Base-by-base conservation (phyloP, 1,284 basidiomycete genomes). In the Nidula niveotomentosa region DNA sequence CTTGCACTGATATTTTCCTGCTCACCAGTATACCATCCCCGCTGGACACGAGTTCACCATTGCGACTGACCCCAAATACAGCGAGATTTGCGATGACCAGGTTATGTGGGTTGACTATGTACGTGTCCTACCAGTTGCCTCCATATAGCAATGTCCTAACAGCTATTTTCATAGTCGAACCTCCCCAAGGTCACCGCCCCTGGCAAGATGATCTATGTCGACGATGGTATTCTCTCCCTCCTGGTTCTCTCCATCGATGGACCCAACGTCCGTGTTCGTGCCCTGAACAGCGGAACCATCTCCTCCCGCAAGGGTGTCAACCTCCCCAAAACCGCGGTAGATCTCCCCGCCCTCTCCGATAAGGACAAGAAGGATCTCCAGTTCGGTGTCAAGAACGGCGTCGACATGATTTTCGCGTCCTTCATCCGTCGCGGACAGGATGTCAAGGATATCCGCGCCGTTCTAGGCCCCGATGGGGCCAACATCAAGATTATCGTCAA, bases 271-370 rank as follows among this genome's bases (percentile, higher is more conserved):
- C 86, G 80, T 56, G 97, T 99, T 65, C 92, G 93, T 65, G 85
- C 94, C 45, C 64, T 98, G 73, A 99, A 99, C 86, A 91, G 90
- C 67, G 97, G 96, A 56, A 88, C 81, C 41, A 88, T 99, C 63
- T 94, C 93, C 52, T 98, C 95, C 57, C 93, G 94, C 75, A 99
- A 99, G 83, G 97, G 97, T 74, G 97, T 99, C 77, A 99, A 99
- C 78, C 87, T 99, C 56, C 97, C 97, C 66, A 97, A 98, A 76
- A 98, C 97, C 61, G 85, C 91, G 33, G 97, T 99, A 68, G 97
- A 99, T 77, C 88, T 99, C 52, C 97, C 97, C 54, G 94, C 97
- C 53, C 88, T 99, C 53, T 98, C 96, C 56, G 93, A 95, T 57
- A 99, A 99, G 84, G 97, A 99, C 83, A 96, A 96, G 80, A 85